Evolutionary conservation across 1,284 basidiomycete genomes (phyloP), one percentile per base, ranked within the genome.

Genomic region (Gomphus bonarii): DNA sequence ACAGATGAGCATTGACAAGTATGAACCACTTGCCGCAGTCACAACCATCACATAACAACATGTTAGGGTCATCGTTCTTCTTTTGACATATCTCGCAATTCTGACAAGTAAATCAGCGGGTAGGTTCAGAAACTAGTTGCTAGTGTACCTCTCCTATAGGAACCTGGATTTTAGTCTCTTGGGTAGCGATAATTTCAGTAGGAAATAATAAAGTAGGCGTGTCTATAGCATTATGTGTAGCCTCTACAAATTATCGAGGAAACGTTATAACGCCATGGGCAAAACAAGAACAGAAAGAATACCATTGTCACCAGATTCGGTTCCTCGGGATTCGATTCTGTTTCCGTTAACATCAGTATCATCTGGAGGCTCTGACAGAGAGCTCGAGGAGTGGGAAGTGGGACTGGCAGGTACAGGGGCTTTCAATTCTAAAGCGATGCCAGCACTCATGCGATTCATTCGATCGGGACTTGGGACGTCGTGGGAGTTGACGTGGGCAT

Each of bases 31-130:
- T 67, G 91, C 91, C 94, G 66, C 90, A 87, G 72, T 98, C 95
- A 73, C 97, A 99, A 25, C 92, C 94, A 70, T 97, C 95, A 70
- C 97, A 99, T 0, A 98, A 78, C 25, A 99, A 76, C 83, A 98
- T 97, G 69, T 91, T 85, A 61, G 88, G 84, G 16, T 84, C 91
- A 58, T 84, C 82, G 67, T 95, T 88, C 67, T 90, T 91, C 69
- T 86, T 85, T 61, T 88, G 81, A 70, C 94, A 97, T 48, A 97
- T 84, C 72, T 97, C 94, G 70, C 94, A 97, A 57, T 82, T 81
- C 30, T 18, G 30, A 49, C 31, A 33, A 12, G 47, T 4, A 9
- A 48, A 30, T 48, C 18, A 51, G 30, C n/a, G 33, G 18, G 9
- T 22, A n/a, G n/a, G n/a, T 55, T 54, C 35, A 46, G 61, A 52